Conservation (phyloP, 2,329 filamentous ascomycete species). For the Fusarium sp. region DNA sequence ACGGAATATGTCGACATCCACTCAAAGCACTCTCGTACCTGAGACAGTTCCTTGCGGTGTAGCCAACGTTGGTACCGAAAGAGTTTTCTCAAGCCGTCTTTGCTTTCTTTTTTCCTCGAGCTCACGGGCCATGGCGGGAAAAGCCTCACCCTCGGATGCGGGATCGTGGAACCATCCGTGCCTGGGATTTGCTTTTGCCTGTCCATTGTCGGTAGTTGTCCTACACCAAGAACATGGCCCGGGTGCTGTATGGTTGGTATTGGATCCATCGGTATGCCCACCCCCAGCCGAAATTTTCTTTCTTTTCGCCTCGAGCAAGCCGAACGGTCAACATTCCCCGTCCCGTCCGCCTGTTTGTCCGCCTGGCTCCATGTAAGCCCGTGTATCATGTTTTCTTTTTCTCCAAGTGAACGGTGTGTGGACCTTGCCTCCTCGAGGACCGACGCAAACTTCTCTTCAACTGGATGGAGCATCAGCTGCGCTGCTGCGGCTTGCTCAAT, state of each 20-base stretch:
- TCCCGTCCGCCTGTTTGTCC: conserved; percentile 3
- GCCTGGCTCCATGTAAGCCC: conserved; percentile 6
- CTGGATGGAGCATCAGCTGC: conserved; percentile 6
- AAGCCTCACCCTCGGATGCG: conserved; percentile 27
- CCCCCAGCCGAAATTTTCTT: conserved; percentile 17
- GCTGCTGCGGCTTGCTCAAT: conserved; percentile 18
- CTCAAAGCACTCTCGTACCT: conserved; percentile 27
- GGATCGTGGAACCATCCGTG: conserved; percentile 35
- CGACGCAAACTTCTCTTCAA: background rate
- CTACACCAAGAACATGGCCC: conserved; percentile 7
- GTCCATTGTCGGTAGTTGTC: conserved; percentile 42
- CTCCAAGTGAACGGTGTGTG: conserved; percentile 1
- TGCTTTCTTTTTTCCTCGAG: conserved; percentile 28
- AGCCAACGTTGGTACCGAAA: conserved; percentile 17
- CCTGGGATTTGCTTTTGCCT: conserved; percentile 35
- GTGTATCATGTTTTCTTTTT: conserved; percentile 15
- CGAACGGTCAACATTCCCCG: conserved; percentile 27
- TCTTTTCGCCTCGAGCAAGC: conserved; percentile 13
- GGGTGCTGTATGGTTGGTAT: background rate
- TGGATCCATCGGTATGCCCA: background rate
- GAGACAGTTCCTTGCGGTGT: conserved; percentile 38
- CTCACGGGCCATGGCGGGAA: conserved; percentile 32
- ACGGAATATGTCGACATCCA: conserved; percentile 21
- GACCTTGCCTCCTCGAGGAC: background rate
- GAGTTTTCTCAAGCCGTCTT: conserved; percentile 28